Evolutionary conservation across 495 filamentous ascomycete genomes (phyloP), one percentile per base, ranked within the genome.

Genomic region (Oidiodendron maius): DNA sequence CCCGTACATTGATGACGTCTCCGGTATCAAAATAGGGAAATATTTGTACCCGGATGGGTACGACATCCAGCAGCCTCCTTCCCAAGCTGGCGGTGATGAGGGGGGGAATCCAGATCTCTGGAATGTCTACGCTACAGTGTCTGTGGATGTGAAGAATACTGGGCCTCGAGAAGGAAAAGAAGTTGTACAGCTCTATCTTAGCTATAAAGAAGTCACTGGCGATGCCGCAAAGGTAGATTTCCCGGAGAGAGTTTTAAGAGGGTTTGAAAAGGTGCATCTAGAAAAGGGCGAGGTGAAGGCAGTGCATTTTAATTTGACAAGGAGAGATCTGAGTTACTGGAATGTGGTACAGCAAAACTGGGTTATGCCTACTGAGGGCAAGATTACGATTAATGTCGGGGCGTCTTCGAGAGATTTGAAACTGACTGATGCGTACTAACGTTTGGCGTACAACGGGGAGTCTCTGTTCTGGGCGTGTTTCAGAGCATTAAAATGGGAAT

Each of bases 41-140:
- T 87, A 88, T 51, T 74, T 75, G 0, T 94, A 90, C 52, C 90
- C 90, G 1, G 67, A 76, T 0, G 88, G 84, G 3, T 94, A 91
- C 61, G 60, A 75, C 30, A 65, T 67, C 11, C 63, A 63, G 15
- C 71, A 76, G 37, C 58, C 65, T 0, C 74, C 65, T 12, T 91
- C 84, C 16, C 70, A 71, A 3, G 87, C 89, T 4, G 87, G 89
- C 46, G 88, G 91, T 45, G 85, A 80, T 23, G 75, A 86, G 48
- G 87, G 91, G 26, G 91, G 91, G 1, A 95, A 97, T 56, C 91
- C 91, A 0, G 79, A 81, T 28, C 75, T 95, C 18, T 96, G 82
- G 73, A 80, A 85, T 35, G 68, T 71, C 5, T 77, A 88, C 47
- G 76, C 81, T 3, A 61, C 61, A 2, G 71, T 94, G 0, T 66